Base-by-base conservation (phyloP, 305 asterid genomes). In the Fraxinus greggii region DNA sequence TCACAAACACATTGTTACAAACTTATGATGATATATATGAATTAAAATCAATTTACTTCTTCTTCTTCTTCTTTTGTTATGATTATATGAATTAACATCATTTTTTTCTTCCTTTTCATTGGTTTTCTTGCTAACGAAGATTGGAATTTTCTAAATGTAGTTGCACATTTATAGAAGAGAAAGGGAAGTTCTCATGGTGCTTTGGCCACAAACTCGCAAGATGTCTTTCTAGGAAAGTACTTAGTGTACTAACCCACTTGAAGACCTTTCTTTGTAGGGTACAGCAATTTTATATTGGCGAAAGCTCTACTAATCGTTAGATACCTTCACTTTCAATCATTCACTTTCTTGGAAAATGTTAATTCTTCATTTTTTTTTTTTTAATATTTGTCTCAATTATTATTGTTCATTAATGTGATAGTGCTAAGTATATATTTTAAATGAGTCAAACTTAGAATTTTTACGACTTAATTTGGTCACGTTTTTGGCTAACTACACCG, bases 151-250 rank as follows among this genome's bases (percentile, higher is more conserved):
- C 19, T 28, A 45, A 61, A 32, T 67, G n/a, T 54, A 29, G 10
- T 82, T 59, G 79, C 86, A 78, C 75, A 59, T 67, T 13, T 17
- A 56, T 10, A 40, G 32, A 42, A 78, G 67, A 79, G 79, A 80
- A 23, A 63, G 67, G 87, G 81, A 86, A 45, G 77, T 86, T 88
- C 91, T 81, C 7, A 15, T 7, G 42, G 61, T 75, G 45, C 67
- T 24, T 77, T 40, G 13, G 17, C 73, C 42, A 63, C 56, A 72
- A 65, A 78, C 78, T 63, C 73, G 33, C 36, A 61, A 42, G 9
- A 28, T 38, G 26, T 48, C n/a, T 82, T 31, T 21, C 36, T 5
- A 10, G 78, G 79, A 79, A 84, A 78, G n/a, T 61, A 15, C 45
- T 42, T 59, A 5, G 63, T 54, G 23, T 80, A 26, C 24, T 61